Conservation (phyloP, 2,329 filamentous ascomycete species). For the Decorospora gaudefroyi region DNA sequence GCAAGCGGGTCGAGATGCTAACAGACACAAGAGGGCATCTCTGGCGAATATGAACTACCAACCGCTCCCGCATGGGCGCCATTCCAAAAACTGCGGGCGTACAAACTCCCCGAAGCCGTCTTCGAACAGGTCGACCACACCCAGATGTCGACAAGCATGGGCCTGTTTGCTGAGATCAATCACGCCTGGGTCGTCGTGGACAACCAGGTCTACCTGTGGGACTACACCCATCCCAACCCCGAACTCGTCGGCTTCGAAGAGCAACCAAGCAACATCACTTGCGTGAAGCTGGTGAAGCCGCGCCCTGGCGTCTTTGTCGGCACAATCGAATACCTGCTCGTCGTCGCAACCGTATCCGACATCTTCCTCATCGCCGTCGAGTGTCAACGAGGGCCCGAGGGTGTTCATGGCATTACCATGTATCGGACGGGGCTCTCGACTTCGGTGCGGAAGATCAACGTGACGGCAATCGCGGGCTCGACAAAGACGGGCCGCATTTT, state of each 20-base stretch:
- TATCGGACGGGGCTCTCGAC: conserved; percentile 89
- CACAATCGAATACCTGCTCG: conserved; percentile 83
- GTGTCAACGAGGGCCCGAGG: conserved; percentile 64
- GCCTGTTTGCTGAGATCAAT: conserved; percentile 89
- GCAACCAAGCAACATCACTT: conserved; percentile 81
- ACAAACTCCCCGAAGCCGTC: conserved; percentile 87
- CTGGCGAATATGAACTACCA: conserved; percentile 87
- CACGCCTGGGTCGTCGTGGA: conserved; percentile 97
- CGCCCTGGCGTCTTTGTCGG: conserved; percentile 85
- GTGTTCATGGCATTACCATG: conserved; percentile 72
- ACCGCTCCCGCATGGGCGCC: conserved; percentile 74
- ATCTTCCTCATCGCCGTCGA: conserved; percentile 86
- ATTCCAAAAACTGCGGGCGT: conserved; percentile 83
- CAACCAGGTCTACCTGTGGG: conserved; percentile 95
- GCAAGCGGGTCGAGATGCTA: conserved; percentile 24
- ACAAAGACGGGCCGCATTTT: conserved; percentile 84
- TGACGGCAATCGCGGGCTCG: conserved; percentile 79
- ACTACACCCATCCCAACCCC: conserved; percentile 91
- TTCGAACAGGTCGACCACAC: conserved; percentile 90
- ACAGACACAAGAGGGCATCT: conserved; percentile 71
- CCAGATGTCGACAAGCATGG: conserved; percentile 89
- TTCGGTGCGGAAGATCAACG: conserved; percentile 73
- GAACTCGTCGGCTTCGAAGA: conserved; percentile 93
- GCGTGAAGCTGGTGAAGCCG: conserved; percentile 85
- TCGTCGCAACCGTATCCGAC: conserved; percentile 83